Percentiles rank a stretch among this genome's conserved stretches.
These are phyloP conservation scores for Strobilomyces dryophilus DNA, from an alignment of 768 basidiomycete species.

Conservation along the genomic window DNA sequence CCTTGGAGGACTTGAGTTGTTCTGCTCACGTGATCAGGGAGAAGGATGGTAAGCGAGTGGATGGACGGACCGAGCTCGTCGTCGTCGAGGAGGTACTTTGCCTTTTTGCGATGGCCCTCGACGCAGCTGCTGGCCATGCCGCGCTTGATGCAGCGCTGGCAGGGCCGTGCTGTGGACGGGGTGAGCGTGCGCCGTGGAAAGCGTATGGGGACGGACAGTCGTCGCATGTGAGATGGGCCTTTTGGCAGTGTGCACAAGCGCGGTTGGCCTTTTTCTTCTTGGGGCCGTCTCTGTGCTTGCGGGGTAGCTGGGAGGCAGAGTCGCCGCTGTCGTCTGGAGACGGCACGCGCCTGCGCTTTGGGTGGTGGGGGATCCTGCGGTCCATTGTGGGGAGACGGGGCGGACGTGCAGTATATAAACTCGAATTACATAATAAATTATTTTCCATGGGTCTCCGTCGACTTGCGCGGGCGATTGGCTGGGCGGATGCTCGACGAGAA, in stretches of 20 bases:
- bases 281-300: slow-evolving; percentile 67
- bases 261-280: slow-evolving; percentile 95
- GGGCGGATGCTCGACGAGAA: slow-evolving; percentile 37
- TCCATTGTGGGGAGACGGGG: neutral
- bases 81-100: slow-evolving; percentile 93
- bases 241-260: slow-evolving; percentile 95
- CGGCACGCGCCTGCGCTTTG: slow-evolving; percentile 61
- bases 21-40: slow-evolving; percentile 35
- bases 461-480: slow-evolving; percentile 35
- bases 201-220: slow-evolving; percentile 63
- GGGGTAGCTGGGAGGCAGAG: slow-evolving; percentile 37
- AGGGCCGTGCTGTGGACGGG: slow-evolving; percentile 73
- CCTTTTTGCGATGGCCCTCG: slow-evolving; percentile 96
- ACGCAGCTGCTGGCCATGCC: slow-evolving; percentile 85
- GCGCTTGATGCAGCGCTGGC: slow-evolving; percentile 92
- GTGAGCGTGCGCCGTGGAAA: slow-evolving; percentile 9
- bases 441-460: slow-evolving; percentile 16
- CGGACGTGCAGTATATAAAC: slow-evolving; percentile 9
- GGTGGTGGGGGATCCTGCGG: slow-evolving; percentile 35
- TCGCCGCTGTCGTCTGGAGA: slow-evolving; percentile 56
- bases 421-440: slow-evolving; percentile 19
- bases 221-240: slow-evolving; percentile 97
- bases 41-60: neutral
- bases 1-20: slow-evolving; percentile 35
- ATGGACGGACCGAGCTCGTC: slow-evolving; percentile 74